Conservation (phyloP, 331 rosid genomes). For the Malus hybrid region DNA sequence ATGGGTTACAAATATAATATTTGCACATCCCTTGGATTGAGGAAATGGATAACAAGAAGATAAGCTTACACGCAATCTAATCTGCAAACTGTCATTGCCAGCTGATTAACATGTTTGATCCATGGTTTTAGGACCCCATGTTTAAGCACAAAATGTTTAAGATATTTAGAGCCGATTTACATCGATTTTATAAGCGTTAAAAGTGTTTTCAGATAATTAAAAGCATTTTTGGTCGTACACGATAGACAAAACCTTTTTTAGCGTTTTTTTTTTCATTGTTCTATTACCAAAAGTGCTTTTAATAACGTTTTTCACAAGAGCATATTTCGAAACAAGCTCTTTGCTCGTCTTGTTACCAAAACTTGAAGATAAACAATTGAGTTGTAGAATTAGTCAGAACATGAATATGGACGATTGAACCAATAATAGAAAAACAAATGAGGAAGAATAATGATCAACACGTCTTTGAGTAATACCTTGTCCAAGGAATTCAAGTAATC, state of each 20-base stretch:
- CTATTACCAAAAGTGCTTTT: not conserved
- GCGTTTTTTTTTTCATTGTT: too few relatives aligned
- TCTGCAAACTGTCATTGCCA: conserved; percentile 3
- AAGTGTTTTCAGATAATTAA: not conserved
- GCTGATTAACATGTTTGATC: not conserved
- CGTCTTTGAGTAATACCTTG: conserved; percentile 38
- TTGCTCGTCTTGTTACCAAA: not conserved
- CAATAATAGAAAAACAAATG: not conserved
- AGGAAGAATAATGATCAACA: not conserved
- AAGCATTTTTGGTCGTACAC: not conserved
- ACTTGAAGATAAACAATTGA: not conserved
- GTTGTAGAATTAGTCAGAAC: not conserved
- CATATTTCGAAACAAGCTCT: too few relatives aligned
- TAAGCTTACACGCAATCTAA: conserved; percentile 4
- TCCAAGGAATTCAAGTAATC: conserved; percentile 90
- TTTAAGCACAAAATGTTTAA: not conserved
- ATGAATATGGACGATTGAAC: not conserved
- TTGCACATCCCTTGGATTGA: not conserved
- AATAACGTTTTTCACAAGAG: too few relatives aligned
- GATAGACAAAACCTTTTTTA: not conserved
- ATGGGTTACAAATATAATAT: not conserved
- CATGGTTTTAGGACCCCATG: not conserved
- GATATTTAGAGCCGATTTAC: not conserved
- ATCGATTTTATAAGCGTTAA: not conserved
- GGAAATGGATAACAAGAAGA: conserved; percentile 1